phyloP scores from a whole-genome alignment of 352 stramenopile genomes.

The Pythium grandisporangium region DNA sequence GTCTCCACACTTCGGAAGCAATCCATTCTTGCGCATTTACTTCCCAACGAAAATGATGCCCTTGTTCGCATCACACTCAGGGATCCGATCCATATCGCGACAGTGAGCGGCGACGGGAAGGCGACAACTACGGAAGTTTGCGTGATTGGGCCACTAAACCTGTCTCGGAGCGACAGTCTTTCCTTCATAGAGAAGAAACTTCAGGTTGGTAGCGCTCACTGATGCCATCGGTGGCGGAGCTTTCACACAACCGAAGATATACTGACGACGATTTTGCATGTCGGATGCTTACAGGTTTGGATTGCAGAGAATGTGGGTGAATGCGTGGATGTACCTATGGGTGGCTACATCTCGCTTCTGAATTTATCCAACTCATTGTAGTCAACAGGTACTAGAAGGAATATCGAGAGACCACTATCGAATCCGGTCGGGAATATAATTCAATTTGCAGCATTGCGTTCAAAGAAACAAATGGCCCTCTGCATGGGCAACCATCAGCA shows the following conservation, averaged over 20 bases:
- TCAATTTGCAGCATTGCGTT: too few relatives aligned
- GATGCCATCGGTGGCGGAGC: not conserved
- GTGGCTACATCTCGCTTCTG: constrained; percentile 43
- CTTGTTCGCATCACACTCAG: constrained; percentile 38
- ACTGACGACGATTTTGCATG: not conserved
- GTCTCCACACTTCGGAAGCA: constrained; percentile 29
- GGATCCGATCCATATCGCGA: constrained; percentile 25
- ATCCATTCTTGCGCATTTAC: constrained; percentile 28
- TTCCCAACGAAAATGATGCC: constrained; percentile 31
- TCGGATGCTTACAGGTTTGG: constrained; percentile 26
- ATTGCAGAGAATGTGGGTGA: constrained; percentile 31
- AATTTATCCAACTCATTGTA: constrained; percentile 36
- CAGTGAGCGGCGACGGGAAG: constrained; percentile 5
- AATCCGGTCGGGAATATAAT: too few relatives aligned
- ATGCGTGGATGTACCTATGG: constrained; percentile 16
- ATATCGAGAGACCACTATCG: too few relatives aligned
- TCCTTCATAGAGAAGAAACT: constrained; percentile 48
- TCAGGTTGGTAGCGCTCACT: constrained; percentile 17
- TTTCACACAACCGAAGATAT: not conserved
- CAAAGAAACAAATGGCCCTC: too few relatives aligned
- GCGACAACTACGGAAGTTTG: constrained; percentile 11
- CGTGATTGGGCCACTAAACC: constrained; percentile 29
- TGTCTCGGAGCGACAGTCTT: constrained; percentile 44
- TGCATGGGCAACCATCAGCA: too few relatives aligned
- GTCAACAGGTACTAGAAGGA: too few relatives aligned